Conservation (phyloP, 148 eudicot species). For the Mesembryanthemum crystallinum region DNA sequence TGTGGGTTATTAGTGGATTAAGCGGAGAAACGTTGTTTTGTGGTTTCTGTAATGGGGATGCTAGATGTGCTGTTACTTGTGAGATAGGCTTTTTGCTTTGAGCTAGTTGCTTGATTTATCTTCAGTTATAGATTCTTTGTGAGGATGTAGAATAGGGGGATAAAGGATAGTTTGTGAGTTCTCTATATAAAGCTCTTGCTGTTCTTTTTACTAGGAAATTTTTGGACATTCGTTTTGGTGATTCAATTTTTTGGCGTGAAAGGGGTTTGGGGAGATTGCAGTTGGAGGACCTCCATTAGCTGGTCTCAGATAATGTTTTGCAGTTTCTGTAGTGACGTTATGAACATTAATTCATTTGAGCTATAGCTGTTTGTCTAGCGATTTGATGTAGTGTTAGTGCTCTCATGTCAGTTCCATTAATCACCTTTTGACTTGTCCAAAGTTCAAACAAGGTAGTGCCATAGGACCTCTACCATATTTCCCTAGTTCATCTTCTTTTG, state of each 20-base stretch:
- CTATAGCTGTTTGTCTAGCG: neutral
- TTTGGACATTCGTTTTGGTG: neutral
- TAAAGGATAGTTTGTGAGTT: neutral
- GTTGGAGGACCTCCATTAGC: neutral
- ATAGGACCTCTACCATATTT: neutral
- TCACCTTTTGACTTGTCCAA: neutral
- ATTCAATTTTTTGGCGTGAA: neutral
- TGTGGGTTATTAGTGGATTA: neutral
- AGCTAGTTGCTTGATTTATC: neutral
- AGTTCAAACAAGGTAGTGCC: neutral
- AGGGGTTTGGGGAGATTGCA: neutral
- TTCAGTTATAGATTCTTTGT: neutral
- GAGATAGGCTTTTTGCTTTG: neutral
- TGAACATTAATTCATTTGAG: no score
- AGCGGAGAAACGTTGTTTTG: no score
- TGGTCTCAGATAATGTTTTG: neutral
- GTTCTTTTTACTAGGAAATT: neutral
- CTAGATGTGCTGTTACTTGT: no score
- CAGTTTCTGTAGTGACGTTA: neutral
- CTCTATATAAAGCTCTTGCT: neutral
- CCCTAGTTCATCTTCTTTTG: neutral
- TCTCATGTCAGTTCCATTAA: neutral
- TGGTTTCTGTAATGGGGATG: no score
- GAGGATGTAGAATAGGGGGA: neutral
- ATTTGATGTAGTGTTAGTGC: neutral